Percentiles rank a stretch among this genome's conserved stretches.
Conservation (phyloP, 495 filamentous ascomycete genomes). For the Astrothelium macrocarpum region DNA sequence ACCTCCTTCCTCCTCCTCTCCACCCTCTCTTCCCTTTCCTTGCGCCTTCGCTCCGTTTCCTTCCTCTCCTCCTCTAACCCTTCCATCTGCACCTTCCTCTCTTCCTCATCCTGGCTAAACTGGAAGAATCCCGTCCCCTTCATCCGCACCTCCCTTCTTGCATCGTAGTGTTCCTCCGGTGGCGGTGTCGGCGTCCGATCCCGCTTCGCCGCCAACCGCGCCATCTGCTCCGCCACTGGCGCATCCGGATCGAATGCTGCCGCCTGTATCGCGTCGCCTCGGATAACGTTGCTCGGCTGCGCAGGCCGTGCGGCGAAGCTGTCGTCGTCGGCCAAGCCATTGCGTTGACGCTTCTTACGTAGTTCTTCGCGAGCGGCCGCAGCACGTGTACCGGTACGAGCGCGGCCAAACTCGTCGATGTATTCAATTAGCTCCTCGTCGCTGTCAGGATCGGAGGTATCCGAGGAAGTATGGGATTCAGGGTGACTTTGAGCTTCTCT, state of each 20-base stretch:
- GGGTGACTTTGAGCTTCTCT: constrained; percentile 34
- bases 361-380: constrained; percentile 51
- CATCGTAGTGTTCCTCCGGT: constrained; percentile 73
- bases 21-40: constrained; percentile 37
- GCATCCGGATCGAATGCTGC: constrained; percentile 68
- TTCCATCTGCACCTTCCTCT: constrained; percentile 64
- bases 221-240: constrained; percentile 53
- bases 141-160: constrained; percentile 65
- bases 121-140: constrained; percentile 87
- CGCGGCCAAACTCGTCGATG: constrained; percentile 82
- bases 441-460: constrained; percentile 35
- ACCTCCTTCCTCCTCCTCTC: constrained; percentile 40
- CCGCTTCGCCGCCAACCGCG: constrained; percentile 57
- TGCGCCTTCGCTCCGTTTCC: constrained; percentile 55
- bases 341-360: constrained; percentile 28
- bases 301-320: constrained; percentile 48
- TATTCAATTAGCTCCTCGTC: constrained; percentile 63
- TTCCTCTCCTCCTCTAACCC: constrained; percentile 53
- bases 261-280: constrained; percentile 71
- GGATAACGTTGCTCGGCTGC: constrained; percentile 63
- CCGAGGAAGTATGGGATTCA: constrained; percentile 21
- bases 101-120: constrained; percentile 62
- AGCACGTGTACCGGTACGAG: constrained; percentile 53
- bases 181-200: constrained; percentile 72
- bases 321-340: constrained; percentile 36